Evolutionary conservation across 768 basidiomycete genomes (phyloP).

Genomic region (Leucogyrophana mollusca): DNA sequence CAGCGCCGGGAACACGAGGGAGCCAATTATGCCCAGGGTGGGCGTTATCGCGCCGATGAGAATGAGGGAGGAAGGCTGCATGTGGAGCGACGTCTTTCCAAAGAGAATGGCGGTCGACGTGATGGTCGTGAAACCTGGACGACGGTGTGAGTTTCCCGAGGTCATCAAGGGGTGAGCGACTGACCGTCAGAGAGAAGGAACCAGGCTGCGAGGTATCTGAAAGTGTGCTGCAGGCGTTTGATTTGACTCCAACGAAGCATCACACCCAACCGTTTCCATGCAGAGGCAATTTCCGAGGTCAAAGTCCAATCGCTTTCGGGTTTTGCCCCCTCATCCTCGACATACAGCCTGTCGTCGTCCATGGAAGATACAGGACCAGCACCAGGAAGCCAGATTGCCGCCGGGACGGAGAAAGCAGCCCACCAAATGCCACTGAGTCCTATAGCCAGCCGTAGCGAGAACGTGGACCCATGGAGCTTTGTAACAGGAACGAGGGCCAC

Average conservation of each 20-base stretch:
- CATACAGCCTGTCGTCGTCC: conserved; percentile 14
- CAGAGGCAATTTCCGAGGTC: conserved; percentile 51
- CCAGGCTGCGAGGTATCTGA: conserved; percentile 90
- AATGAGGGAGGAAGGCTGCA: conserved; percentile 76
- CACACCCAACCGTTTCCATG: conserved; percentile 73
- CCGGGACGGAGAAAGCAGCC: conserved; percentile 79
- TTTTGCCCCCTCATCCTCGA: conserved; percentile 3
- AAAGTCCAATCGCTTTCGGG: conserved; percentile 42
- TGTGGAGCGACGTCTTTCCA: conserved; percentile 83
- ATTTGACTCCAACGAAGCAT: conserved; percentile 80
- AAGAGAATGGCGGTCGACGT: conserved; percentile 91
- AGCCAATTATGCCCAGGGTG: conserved; percentile 75
- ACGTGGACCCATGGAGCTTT: conserved; percentile 69
- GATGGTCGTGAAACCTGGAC: conserved; percentile 83
- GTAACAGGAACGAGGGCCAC: conserved; percentile 78
- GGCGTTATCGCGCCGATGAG: conserved; percentile 81
- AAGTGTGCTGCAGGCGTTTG: conserved; percentile 75
- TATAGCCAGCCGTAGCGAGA: conserved; percentile 78
- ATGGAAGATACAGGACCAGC: conserved; percentile 11
- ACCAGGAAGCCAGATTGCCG: conserved; percentile 70
- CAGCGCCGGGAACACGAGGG: conserved; percentile 74
- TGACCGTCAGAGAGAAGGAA: conserved; percentile 89
- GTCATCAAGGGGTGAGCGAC: conserved; percentile 14
- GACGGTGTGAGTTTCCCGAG: background rate
- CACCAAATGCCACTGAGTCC: conserved; percentile 88